phyloP scores from a whole-genome alignment of 176 grass and related monocot genomes.

The Carex kokanica region DNA sequence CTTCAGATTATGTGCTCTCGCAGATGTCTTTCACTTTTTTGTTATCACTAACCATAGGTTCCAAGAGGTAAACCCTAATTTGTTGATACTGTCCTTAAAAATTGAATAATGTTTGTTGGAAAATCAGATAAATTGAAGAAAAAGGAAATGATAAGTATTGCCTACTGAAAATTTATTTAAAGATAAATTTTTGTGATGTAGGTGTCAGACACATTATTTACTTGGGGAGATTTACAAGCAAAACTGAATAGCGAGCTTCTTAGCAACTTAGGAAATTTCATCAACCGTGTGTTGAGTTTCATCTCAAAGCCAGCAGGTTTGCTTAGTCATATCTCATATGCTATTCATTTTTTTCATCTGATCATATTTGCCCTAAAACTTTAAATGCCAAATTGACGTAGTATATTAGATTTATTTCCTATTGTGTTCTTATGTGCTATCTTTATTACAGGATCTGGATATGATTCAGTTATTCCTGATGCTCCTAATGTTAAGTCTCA shows the following conservation, averaged over 20 bases:
- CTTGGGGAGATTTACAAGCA: conserved; percentile 88
- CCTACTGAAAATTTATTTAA: conserved; percentile 15
- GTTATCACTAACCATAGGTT: background rate
- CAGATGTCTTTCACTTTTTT: background rate
- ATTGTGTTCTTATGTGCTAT: conserved; percentile 18
- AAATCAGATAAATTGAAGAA: background rate
- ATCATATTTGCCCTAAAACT: background rate
- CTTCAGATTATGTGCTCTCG: background rate
- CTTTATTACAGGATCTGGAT: conserved; percentile 58
- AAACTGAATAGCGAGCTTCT: conserved; percentile 81
- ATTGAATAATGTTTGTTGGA: background rate
- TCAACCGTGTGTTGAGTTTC: conserved; percentile 90
- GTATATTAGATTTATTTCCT: conserved; percentile 1
- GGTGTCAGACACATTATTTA: conserved; percentile 93
- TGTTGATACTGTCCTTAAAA: conserved; percentile 19
- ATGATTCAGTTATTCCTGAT: conserved; percentile 65
- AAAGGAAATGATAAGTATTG: background rate
- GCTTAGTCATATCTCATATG: conserved; percentile 5
- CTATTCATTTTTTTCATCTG: background rate
- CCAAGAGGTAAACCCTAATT: background rate
- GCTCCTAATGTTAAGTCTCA: conserved; percentile 52
- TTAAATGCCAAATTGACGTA: background rate
- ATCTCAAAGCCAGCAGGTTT: conserved; percentile 79
- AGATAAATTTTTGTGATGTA: conserved; percentile 35
- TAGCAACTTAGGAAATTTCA: conserved; percentile 88